Percentiles rank a stretch among this genome's conserved stretches.
Evolutionary conservation across 2,329 filamentous ascomycete species (phyloP).

Genomic region (Ceratocystis variospora): DNA sequence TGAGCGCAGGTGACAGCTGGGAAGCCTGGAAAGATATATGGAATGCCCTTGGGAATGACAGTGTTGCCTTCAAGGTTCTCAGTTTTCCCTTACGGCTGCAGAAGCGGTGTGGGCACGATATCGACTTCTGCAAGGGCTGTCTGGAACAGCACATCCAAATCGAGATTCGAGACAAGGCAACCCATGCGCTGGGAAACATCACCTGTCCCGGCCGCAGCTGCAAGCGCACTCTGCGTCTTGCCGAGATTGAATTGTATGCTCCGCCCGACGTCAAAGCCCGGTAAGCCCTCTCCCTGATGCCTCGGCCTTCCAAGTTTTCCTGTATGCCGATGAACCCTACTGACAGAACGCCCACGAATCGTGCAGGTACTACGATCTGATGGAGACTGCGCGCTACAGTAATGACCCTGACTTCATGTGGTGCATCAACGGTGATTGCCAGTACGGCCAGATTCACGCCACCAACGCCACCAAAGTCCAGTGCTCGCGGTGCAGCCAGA

Average conservation of each 20-base stretch:
- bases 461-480: slow-evolving; percentile 54
- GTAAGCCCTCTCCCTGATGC: background rate
- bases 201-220: background rate
- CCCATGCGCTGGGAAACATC: background rate
- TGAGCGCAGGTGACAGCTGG: background rate
- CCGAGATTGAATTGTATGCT: slow-evolving; percentile 9
- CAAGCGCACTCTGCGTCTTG: background rate
- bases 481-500: slow-evolving; percentile 32
- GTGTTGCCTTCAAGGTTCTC: background rate
- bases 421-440: slow-evolving; percentile 59
- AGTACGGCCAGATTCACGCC: slow-evolving; percentile 55
- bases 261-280: background rate
- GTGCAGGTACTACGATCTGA: slow-evolving; percentile 1
- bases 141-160: slow-evolving; percentile 8
- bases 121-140: slow-evolving; percentile 7
- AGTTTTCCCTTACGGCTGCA: background rate
- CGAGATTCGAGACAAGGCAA: background rate
- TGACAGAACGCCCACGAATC: no score
- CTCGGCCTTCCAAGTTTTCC: background rate
- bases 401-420: slow-evolving; percentile 57
- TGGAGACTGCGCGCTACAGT: background rate
- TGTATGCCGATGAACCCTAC: no score
- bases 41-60: background rate
- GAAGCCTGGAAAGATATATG: slow-evolving; percentile 2
- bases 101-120: background rate